Base-by-base conservation (phyloP, 1,284 basidiomycete species). In the Microbotryum violaceum region DNA sequence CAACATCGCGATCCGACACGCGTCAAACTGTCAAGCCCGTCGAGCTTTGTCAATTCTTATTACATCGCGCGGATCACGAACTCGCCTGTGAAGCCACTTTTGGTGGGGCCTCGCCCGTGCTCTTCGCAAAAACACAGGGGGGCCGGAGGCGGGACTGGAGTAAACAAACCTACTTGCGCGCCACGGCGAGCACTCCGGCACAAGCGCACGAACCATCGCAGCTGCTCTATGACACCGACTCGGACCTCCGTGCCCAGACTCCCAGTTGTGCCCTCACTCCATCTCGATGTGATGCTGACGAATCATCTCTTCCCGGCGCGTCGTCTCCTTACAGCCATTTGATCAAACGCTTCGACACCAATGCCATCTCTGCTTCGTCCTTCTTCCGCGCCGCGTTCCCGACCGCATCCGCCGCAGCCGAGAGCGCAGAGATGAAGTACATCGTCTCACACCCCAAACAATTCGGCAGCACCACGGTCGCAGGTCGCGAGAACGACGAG, bases 311-410 rank as follows among this genome's bases (percentile, higher is more conserved):
- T 10, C 18, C 20, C 42, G 37, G 3, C 55, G 10, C 33, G 29
- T 18, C 21, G 45, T 33, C 21, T 27, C 37, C 10, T 49, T 20
- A 18, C 56, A 67, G 64, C 3, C 71, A 71, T 76, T 88, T 97
- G 74, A 86, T 97, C 60, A 85, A 91, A 66, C 86, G 94, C 63
- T 96, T 91, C 74, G 94, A 99, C 78, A 97, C 94, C 7, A 85
- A 91, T 67, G 93, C 93, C 27, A 83, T 99, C 76, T 91, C 89
- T 63, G 85, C 94, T 21, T 96, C 92, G 6, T 96, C 94, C 64
- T 96, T 99, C 90, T 97, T 91, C 80, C 89, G 91, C 70, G 91
- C 93, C 29, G 91, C 93, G 0, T 98, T 93, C 78, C 94, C 96
- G 10, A 83, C 80, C 58, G 88, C 92, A 1, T 78, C 81, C 37